Evolutionary conservation across 148 eudicot species (phyloP).

Genomic region (Bassia scoparia): DNA sequence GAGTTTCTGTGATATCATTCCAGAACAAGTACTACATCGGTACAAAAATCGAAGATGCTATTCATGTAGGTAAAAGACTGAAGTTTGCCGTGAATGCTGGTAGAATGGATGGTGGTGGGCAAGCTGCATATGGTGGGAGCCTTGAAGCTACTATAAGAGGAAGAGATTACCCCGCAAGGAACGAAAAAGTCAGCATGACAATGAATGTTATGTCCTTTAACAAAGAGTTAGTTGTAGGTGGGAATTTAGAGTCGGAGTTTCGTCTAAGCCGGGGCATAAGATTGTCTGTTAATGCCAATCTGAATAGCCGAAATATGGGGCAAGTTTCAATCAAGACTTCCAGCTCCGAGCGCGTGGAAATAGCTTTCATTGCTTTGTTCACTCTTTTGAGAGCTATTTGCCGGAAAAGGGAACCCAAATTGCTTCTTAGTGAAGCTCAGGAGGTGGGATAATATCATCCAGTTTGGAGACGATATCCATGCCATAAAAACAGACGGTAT

Average conservation of each 20-base stretch:
- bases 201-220: slow-evolving; percentile 58
- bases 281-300: slow-evolving; percentile 56
- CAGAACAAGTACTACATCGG: slow-evolving; percentile 61
- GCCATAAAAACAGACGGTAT: neutral
- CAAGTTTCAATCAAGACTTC: slow-evolving; percentile 52
- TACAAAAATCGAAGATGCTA: slow-evolving; percentile 66
- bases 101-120: slow-evolving; percentile 49
- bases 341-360: slow-evolving; percentile 76
- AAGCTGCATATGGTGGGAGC: slow-evolving; percentile 81
- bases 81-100: slow-evolving; percentile 58
- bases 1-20: slow-evolving; percentile 65
- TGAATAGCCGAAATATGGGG: slow-evolving; percentile 77
- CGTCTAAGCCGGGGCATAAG: slow-evolving; percentile 57
- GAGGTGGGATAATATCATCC: slow-evolving; percentile 26
- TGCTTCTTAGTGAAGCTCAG: slow-evolving; percentile 26
- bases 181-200: slow-evolving; percentile 52
- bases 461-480: neutral
- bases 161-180: slow-evolving; percentile 75
- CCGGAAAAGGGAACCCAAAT: slow-evolving; percentile 32
- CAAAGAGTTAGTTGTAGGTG: slow-evolving; percentile 72
- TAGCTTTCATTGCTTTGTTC: slow-evolving; percentile 58
- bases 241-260: slow-evolving; percentile 61
- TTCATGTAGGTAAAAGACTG: slow-evolving; percentile 54
- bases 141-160: slow-evolving; percentile 74
- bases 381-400: slow-evolving; percentile 54